Evolutionary conservation across 2,329 filamentous ascomycete genomes (phyloP).

Genomic region (Alternaria sp.): DNA sequence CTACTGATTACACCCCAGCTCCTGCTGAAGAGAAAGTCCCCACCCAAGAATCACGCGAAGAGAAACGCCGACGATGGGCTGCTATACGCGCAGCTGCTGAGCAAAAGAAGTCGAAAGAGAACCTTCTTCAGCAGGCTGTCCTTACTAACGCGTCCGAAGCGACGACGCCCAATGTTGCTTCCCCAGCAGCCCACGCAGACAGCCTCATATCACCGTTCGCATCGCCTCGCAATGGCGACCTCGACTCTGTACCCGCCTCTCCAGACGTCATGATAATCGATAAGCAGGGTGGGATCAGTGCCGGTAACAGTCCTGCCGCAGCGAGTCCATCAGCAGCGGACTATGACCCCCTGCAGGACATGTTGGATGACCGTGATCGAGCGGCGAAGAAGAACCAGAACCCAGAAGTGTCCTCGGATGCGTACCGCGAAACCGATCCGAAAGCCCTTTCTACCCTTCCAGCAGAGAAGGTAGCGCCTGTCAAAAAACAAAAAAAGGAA

Average conservation of each 20-base stretch:
- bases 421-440: constrained; percentile 67
- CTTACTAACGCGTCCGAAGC: constrained; percentile 66
- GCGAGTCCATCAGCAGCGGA: constrained; percentile 91
- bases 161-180: constrained; percentile 63
- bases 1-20: constrained; percentile 29
- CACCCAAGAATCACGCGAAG: constrained; percentile 44
- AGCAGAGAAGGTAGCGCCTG: constrained; percentile 45
- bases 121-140: constrained; percentile 76
- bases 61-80: constrained; percentile 46
- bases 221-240: constrained; percentile 51
- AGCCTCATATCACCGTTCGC: constrained; percentile 47
- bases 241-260: constrained; percentile 51
- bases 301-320: constrained; percentile 40
- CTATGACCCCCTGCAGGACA: constrained; percentile 89
- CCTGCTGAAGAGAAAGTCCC: constrained; percentile 37
- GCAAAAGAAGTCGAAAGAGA: constrained; percentile 64
- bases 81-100: constrained; percentile 46
- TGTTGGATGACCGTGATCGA: constrained; percentile 81
- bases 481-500: constrained; percentile 58
- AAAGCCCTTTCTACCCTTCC: constrained; percentile 62
- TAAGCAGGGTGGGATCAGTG: constrained; percentile 53
- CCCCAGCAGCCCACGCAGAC: constrained; percentile 42
- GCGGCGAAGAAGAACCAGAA: constrained; percentile 66
- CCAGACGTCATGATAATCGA: constrained; percentile 53
- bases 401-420: constrained; percentile 55